Conservation (phyloP, 352 stramenopile genomes). For the Pythium aquatile region DNA sequence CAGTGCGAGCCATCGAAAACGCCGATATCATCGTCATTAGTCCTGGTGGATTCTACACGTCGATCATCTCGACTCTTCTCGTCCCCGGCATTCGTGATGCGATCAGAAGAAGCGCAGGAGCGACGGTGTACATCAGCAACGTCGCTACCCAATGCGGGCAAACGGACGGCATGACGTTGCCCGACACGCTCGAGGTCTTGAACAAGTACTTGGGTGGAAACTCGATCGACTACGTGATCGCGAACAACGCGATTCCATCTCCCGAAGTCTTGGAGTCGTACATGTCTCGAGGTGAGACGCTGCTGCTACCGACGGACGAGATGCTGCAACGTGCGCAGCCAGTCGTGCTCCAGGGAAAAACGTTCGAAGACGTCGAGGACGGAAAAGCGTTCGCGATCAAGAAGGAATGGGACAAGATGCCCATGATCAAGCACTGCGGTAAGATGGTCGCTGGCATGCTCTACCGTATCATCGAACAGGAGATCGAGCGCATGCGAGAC, state of each 20-base stretch:
- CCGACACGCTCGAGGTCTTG: constrained; percentile 64
- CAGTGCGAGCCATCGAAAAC: constrained; percentile 78
- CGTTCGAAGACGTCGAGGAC: constrained; percentile 64
- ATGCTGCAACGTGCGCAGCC: constrained; percentile 56
- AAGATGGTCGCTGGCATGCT: constrained; percentile 76
- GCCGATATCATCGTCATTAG: constrained; percentile 86
- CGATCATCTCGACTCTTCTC: constrained; percentile 77
- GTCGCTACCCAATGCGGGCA: constrained; percentile 82
- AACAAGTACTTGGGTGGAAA: constrained; percentile 67
- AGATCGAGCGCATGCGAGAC: constrained; percentile 56
- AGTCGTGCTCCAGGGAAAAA: constrained; percentile 74
- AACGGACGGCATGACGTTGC: constrained; percentile 75
- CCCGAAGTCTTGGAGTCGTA: constrained; percentile 57
- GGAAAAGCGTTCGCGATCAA: constrained; percentile 27
- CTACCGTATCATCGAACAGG: constrained; percentile 85
- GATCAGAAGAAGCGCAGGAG: constrained; percentile 60
- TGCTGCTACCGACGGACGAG: constrained; percentile 65
- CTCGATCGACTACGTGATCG: constrained; percentile 84
- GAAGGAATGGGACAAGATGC: constrained; percentile 77
- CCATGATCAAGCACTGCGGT: constrained; percentile 85
- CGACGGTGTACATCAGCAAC: constrained; percentile 86
- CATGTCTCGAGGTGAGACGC: constrained; percentile 67
- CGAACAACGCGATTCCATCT: constrained; percentile 68
- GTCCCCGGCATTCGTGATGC: constrained; percentile 81
- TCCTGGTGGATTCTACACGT: constrained; percentile 84